Evolutionary conservation across 1,139 yeast genomes (phyloP).

Genomic region (Yamadazyma atmosphaerica): DNA sequence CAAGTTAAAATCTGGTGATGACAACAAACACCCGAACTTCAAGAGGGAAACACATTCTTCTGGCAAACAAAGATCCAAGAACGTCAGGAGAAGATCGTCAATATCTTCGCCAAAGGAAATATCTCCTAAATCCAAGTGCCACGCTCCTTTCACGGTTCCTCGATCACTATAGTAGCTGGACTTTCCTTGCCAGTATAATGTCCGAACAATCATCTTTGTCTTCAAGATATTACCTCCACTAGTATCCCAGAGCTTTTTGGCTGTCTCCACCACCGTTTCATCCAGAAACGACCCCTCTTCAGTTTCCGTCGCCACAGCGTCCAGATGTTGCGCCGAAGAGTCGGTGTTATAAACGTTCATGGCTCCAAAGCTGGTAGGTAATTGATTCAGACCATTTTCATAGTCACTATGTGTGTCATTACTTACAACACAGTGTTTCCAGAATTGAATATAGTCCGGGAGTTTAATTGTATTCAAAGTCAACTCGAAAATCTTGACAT

Average conservation of each 20-base stretch:
- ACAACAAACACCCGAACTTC: slow-evolving; percentile 46
- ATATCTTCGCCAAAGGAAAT: slow-evolving; percentile 13
- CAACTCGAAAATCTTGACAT: slow-evolving; percentile 8
- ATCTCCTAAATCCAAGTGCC: slow-evolving; percentile 14
- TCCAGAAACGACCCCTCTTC: slow-evolving; percentile 6
- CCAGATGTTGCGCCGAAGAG: not conserved
- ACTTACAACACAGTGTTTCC: slow-evolving; percentile 10
- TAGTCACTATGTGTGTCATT: not conserved
- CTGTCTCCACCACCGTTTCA: slow-evolving; percentile 6
- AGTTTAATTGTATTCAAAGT: slow-evolving; percentile 10
- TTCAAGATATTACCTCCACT: slow-evolving; percentile 19
- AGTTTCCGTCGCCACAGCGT: not conserved
- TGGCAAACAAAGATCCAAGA: slow-evolving; percentile 11
- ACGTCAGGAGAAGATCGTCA: slow-evolving; percentile 13
- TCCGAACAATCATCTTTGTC: slow-evolving; percentile 14
- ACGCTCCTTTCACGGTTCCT: slow-evolving; percentile 10
- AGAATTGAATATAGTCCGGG: slow-evolving; percentile 13
- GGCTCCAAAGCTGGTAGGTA: slow-evolving; percentile 8
- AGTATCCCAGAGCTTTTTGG: slow-evolving; percentile 5
- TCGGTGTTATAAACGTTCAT: slow-evolving; percentile 4
- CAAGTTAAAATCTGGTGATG: slow-evolving; percentile 42
- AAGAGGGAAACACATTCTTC: slow-evolving; percentile 25
- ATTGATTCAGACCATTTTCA: not conserved
- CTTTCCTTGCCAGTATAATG: slow-evolving; percentile 10
- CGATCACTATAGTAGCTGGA: slow-evolving; percentile 10